Conservation (phyloP, 768 basidiomycete species). For the Tulasnella sp. region DNA sequence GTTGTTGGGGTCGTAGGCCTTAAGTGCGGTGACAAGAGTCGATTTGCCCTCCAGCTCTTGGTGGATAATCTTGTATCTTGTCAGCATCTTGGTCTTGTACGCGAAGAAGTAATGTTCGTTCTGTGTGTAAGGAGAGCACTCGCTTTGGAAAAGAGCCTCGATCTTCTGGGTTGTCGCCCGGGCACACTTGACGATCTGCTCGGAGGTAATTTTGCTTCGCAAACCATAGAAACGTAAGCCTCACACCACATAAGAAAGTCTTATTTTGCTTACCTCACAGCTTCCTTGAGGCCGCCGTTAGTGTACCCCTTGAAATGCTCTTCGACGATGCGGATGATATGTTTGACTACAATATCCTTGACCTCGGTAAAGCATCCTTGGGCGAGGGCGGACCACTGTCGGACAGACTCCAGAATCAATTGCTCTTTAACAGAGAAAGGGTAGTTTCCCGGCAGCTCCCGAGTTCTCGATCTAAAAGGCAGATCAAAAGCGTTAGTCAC, state of each 20-base stretch:
- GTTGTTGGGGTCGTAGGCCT: not conserved
- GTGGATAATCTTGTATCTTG: not conserved
- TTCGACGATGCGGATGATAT: not conserved
- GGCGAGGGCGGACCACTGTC: not conserved
- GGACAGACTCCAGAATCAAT: constrained; percentile 1
- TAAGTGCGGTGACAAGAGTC: not conserved
- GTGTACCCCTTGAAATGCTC: constrained; percentile 7
- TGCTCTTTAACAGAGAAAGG: constrained; percentile 50
- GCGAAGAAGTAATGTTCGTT: constrained; percentile 17
- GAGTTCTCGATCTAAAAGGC: constrained; percentile 60
- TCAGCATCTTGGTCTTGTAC: not conserved
- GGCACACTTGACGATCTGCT: constrained; percentile 27
- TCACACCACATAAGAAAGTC: not conserved
- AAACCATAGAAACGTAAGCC: not conserved
- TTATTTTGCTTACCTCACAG: not conserved
- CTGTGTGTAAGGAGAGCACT: not conserved
- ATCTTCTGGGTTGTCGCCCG: not conserved
- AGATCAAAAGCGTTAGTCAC: not conserved
- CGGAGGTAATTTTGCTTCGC: not conserved
- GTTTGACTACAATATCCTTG: not conserved
- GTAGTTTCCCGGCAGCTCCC: constrained; percentile 64
- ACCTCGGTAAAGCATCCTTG: constrained; percentile 6
- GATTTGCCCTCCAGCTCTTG: not conserved
- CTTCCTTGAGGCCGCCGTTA: constrained; percentile 7
- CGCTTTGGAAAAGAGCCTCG: constrained; percentile 8